Evolutionary conservation across 2,329 filamentous ascomycete genomes (phyloP), one percentile per base, ranked within the genome.

Genomic region (Pseudogymnoascus sp.): DNA sequence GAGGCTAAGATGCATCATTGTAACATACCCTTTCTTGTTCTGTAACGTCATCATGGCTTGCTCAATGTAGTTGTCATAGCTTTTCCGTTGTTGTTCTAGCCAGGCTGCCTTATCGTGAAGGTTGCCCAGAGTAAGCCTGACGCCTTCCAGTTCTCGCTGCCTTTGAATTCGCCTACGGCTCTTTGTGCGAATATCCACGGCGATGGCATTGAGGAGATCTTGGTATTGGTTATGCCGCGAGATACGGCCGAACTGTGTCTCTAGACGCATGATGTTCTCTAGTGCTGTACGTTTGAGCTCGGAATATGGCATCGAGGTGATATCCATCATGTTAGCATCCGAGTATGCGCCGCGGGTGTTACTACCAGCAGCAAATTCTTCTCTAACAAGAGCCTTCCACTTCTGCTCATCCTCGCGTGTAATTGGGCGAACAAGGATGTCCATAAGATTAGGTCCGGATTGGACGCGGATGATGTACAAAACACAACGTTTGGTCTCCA

Each of bases 11-110:
- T 6, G 8, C 2, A 33, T 33, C 4, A 33, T 18, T 59, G 61
- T 60, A 58, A 75, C 83, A 74, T 81, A 88, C 84, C 89, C 93
- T 77, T 97, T 97, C 76, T 97, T 96, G 77, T 90, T 96, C 75
- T 97, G 95, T 63, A 99, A 81, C 4, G 96, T 99, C 64, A 93
- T 83, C 91, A 99, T 97, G 59, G 95, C 93, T 75, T 96, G 93
- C 78, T 99, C 96, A 72, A 99, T 96, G 77, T 99, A 99, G 78
- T 99, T 92, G 73, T 99, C 96, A 78, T 99, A 99, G 67, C 88
- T 95, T 81, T 96, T 96, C 65, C 96, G 85, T 77, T 99, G 95
- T 69, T 92, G 89, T 73, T 99, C 95, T 8, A 99, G 83, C 76
- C 96, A 99, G 67, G 87, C 85, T 38, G 93, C 93, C 78, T 99